Conservation (phyloP, 177 flowering plant species). For the Vitis hybrid region DNA sequence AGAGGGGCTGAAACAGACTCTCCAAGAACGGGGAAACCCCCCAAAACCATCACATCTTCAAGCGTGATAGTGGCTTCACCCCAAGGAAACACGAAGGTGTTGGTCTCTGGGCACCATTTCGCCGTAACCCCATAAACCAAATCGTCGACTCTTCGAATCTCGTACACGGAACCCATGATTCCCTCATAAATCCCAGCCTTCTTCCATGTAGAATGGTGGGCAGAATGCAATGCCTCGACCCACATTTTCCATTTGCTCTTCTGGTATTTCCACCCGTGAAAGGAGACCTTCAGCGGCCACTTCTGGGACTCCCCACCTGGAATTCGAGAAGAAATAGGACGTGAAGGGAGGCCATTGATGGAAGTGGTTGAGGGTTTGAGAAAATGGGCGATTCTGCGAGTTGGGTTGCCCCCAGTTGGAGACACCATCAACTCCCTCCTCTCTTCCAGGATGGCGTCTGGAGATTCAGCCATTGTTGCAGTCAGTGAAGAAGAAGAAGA, state of each 20-base stretch:
- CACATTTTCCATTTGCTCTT: slow-evolving; percentile 12
- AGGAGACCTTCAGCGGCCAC: background rate
- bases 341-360: slow-evolving; percentile 4
- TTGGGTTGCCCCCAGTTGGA: background rate
- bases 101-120: slow-evolving; percentile 44
- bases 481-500: too few species aligned
- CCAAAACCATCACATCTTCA: slow-evolving; percentile 45
- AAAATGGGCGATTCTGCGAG: slow-evolving; percentile 18
- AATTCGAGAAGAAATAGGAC: background rate
- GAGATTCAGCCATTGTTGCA: too few species aligned
- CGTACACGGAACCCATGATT: slow-evolving; percentile 24
- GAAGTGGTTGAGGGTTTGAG: slow-evolving; percentile 14
- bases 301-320: background rate
- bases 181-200: slow-evolving; percentile 36
- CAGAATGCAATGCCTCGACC: slow-evolving; percentile 21
- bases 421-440: slow-evolving; percentile 19
- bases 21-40: slow-evolving; percentile 45
- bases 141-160: slow-evolving; percentile 11
- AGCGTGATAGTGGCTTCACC: slow-evolving; percentile 44
- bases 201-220: slow-evolving; percentile 24
- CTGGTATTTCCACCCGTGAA: slow-evolving; percentile 3
- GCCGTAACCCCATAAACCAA: slow-evolving; percentile 28
- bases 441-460: slow-evolving; percentile 7
- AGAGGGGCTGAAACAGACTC: slow-evolving; percentile 21
- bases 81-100: slow-evolving; percentile 46